Percentiles rank a stretch among this genome's conserved stretches.
Conservation (phyloP, 306 rosid species). For the Morella rubra region DNA sequence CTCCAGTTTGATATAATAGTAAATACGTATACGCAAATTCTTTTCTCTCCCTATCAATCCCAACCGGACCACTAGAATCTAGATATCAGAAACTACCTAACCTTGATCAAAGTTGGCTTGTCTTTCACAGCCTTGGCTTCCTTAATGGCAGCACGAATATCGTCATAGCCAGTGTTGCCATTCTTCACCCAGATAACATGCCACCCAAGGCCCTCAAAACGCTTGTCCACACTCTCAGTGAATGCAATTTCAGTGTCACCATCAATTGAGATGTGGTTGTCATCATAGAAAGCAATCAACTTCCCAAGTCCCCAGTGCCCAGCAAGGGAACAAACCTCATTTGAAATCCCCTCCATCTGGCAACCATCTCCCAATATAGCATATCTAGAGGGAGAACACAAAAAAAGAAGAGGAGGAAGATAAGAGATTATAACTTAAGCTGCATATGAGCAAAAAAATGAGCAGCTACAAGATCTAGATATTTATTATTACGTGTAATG, state of each 20-base stretch:
- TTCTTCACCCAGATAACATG: constrained; percentile 97
- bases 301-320: constrained; percentile 99
- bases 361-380: constrained; percentile 90
- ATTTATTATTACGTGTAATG: constrained; percentile 76
- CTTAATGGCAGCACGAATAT: constrained; percentile 92
- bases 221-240: constrained; percentile 81
- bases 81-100: constrained; percentile 32
- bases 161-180: constrained; percentile 92
- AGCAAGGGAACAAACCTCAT: constrained; percentile 90
- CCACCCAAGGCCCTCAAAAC: constrained; percentile 98
- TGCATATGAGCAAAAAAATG: neutral
- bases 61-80: constrained; percentile 1
- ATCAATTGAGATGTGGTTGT: constrained; percentile 97
- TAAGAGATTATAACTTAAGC: neutral
- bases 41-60: constrained; percentile 14
- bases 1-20: neutral
- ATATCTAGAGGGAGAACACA: constrained; percentile 49
- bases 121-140: constrained; percentile 92
- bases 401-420: constrained; percentile 4
- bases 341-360: constrained; percentile 96
- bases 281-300: constrained; percentile 91
- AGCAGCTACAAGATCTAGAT: constrained; percentile 7
- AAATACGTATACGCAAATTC: neutral
- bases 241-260: constrained; percentile 94
- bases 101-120: constrained; percentile 93